Base-by-base conservation (phyloP, 495 filamentous ascomycete species). In the Chaetomium tenue region DNA sequence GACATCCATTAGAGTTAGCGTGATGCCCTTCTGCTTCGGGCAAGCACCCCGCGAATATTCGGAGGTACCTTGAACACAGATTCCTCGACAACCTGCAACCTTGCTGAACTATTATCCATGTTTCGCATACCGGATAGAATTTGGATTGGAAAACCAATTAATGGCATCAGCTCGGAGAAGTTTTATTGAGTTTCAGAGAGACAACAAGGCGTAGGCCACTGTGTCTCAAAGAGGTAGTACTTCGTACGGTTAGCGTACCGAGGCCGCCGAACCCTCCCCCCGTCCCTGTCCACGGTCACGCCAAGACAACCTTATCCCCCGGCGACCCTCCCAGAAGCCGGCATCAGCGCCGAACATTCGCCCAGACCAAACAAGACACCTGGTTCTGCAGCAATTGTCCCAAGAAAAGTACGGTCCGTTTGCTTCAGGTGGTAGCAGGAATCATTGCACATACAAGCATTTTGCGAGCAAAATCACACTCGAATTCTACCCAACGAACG, bases 271-370 rank as follows among this genome's bases (percentile, higher is more conserved):
- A 23, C 11, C 1, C 33, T 37, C 33, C 33, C 11, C 33, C 33
- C 42, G 61, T 42, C 64, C 64, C 58, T 66, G 64, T 46, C 52
- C 22, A 40, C 25, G 28, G 33, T 53, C 58, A 42, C 44, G 64
- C 64, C 64, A 66, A 62, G 53, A 46, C 40, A 61, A 56, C 64
- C 58, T 61, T 51, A 57, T 55, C 52, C 63, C 42, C 28, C 33
- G 44, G 40, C 5, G 52, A 48, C 50, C 50, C 63, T n/a, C 39
- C 18, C 16, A 8, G 12, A 55, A 52, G 13, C 23, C 22, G 50
- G 13, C 50, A 26, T 16, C 23, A 12, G 23, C 13, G 11, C 28
- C 26, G 33, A 40, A 26, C 26, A 3, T 28, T 54, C 5, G 15
- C 56, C 15, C 13, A 9, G 23, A 57, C 22, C 22, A 58, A 44